phyloP scores from a whole-genome alignment of 164 flowering plant species.

The Euptelea pleiosperma region DNA sequence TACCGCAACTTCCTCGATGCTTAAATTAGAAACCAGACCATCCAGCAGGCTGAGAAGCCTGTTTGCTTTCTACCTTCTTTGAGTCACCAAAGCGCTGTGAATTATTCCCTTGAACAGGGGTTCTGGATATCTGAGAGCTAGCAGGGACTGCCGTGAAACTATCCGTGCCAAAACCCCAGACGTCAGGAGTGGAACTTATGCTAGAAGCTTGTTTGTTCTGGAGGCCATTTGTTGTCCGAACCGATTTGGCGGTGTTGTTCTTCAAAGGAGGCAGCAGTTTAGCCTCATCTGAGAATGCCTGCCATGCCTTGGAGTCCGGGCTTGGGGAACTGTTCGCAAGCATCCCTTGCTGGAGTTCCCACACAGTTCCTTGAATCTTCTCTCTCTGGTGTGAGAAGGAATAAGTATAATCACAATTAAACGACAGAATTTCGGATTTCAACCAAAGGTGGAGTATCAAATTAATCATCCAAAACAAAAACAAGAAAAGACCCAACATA shows the following conservation, averaged over 20 bases:
- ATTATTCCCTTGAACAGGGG: conserved; percentile 33
- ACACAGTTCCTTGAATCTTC: conserved; percentile 48
- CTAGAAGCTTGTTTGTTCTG: conserved; percentile 39
- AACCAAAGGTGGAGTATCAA: neutral
- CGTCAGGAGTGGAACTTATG: conserved; percentile 28
- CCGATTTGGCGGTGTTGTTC: conserved; percentile 40
- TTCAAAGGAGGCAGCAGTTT: conserved; percentile 28
- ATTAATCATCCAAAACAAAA: neutral
- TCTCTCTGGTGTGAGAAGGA: conserved; percentile 33
- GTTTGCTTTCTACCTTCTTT: conserved; percentile 41
- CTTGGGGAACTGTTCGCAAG: conserved; percentile 31
- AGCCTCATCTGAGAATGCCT: conserved; percentile 35
- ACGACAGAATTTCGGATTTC: neutral
- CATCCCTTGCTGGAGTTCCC: conserved; percentile 58
- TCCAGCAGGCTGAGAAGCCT: conserved; percentile 83
- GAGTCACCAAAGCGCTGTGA: conserved; percentile 47
- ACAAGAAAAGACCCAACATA: neutral
- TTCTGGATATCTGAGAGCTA: conserved; percentile 33
- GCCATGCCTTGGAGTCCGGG: conserved; percentile 54
- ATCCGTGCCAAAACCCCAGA: conserved; percentile 86
- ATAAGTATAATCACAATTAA: neutral
- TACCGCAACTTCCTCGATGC: too few relatives aligned
- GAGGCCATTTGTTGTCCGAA: conserved; percentile 60
- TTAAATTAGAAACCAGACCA: conserved; percentile 91
- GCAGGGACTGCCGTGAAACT: conserved; percentile 68